phyloP scores from a whole-genome alignment of 1,284 basidiomycete species.

The Coniophora puteana region DNA sequence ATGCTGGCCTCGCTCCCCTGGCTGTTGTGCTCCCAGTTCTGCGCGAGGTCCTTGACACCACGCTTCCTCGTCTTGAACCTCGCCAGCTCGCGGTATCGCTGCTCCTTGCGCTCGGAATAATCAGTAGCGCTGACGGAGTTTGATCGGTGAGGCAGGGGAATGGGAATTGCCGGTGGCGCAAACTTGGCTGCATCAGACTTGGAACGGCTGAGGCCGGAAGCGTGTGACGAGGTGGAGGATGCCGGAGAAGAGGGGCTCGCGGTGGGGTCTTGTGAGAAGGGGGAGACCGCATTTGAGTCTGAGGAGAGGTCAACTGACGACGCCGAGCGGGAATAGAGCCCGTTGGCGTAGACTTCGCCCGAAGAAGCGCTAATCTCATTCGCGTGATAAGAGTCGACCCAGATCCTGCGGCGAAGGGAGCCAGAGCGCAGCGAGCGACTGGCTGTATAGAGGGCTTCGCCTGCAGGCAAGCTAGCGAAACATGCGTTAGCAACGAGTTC shows the following conservation, averaged over 20 bases:
- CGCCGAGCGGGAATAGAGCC: slow-evolving; percentile 13
- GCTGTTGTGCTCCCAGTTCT: slow-evolving; percentile 23
- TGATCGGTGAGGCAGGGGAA: slow-evolving; percentile 19
- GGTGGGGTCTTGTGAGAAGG: no score
- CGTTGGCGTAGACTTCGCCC: slow-evolving; percentile 7
- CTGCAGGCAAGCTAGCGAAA: slow-evolving; percentile 18
- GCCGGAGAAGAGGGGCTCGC: no score
- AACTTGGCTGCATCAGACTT: background rate
- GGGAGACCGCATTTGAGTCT: no score
- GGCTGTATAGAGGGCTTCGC: no score
- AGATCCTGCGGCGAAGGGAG: slow-evolving; percentile 21
- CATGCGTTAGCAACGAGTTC: slow-evolving; percentile 20
- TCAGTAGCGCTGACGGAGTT: no score
- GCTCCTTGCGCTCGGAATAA: slow-evolving; percentile 21
- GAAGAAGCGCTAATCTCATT: slow-evolving; percentile 13
- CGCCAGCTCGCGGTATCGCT: slow-evolving; percentile 29
- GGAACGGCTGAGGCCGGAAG: slow-evolving; percentile 5
- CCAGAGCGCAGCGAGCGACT: slow-evolving; percentile 23
- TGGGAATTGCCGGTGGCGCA: slow-evolving; percentile 14
- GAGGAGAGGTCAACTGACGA: slow-evolving; percentile 25
- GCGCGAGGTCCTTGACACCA: slow-evolving; percentile 29
- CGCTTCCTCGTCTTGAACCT: slow-evolving; percentile 23
- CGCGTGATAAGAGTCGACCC: slow-evolving; percentile 17
- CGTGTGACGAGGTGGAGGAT: no score
- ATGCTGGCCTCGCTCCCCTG: slow-evolving; percentile 7